Evolutionary conservation across 2,329 filamentous ascomycete species (phyloP), one percentile per base, ranked within the genome.

Genomic region (Cladosporium sp.): DNA sequence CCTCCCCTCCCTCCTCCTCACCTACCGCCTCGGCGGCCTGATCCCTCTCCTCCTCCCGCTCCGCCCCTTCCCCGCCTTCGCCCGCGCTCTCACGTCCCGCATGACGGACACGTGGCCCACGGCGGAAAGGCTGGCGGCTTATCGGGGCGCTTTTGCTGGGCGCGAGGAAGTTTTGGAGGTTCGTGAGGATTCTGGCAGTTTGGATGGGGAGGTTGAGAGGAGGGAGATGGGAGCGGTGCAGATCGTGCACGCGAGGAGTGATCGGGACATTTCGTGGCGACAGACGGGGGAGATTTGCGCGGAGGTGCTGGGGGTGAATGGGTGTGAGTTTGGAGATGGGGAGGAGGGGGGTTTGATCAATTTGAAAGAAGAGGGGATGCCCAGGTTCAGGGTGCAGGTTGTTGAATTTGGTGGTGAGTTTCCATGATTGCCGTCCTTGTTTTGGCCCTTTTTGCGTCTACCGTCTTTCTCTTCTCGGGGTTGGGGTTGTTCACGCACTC

Each of bases 91-190:
- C 6, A 73, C 83, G 15, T 66, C 71, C 7, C 78, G 79, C 47
- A 78, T 96, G 11, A 73, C 86, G n/a, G 92, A 97, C 62, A 83
- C 78, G 53, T 99, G 93, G 93, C 76, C 82, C 42, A 89, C 88
- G 0, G 80, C 80, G 0, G 73, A 78, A 22, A 79, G 91, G 4
- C 72, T 96, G 8, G 72, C 73, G 47, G 80, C 76, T 40, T 92
- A 41, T 42, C 71, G 73, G 54, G 78, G 75, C 51, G 70, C 82
- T 58, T 77, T 30, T 50, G 8, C 24, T 36, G 22, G 5, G 22
- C 4, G n/a, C n/a, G n/a, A n/a, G n/a, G n/a, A n/a, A n/a, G n/a
- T n/a, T n/a, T n/a, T n/a, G n/a, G n/a, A n/a, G n/a, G n/a, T n/a
- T n/a, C n/a, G n/a, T n/a, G n/a, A n/a, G n/a, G n/a, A n/a, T n/a